Base-by-base conservation (phyloP, 768 basidiomycete genomes). In the Leucocoprinus birnbaumii region DNA sequence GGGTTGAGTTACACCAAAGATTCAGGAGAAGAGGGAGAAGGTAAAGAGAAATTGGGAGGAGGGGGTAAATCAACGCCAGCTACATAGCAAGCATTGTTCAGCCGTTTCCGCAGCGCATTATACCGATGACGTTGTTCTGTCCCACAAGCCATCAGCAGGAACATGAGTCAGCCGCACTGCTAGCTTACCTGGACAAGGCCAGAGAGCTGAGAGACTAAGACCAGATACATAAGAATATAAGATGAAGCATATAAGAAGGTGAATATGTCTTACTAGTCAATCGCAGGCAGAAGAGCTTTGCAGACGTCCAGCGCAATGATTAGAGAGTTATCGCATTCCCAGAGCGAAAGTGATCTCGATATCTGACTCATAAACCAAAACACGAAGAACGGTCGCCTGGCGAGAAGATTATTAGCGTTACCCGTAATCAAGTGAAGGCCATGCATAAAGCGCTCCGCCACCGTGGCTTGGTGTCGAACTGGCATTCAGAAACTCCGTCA, bases 291-390 rank as follows among this genome's bases (percentile, higher is more conserved):
- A n/a, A 89, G 70, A 8, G 80, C 75, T 61, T 79, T 80, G 57
- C 82, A 80, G 43, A 85, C 80, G 31, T 86, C 82, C 58, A 89
- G 71, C 1, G 86, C 85, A 37, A 85, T 68, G 14, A 71, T 75
- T 59, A 88, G 64, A 1, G 79, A 74, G 49, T 77, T 72, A 62
- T 89, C 86, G 55, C 74, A 76, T 58, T 80, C 73, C 83, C 84
- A 89, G 51, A 89, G 67, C 7, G 71, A 71, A 53, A 89, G 62
- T 3, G 80, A 80, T 84, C 82, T 77, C 63, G 72, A 75, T 51
- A 89, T 78, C 67, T 88, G 85, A 19, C 78, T 77, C 84, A 87
- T 85, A 63, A 89, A 87, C 86, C 86, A 89, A 65, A 86, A 86
- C 21, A 82, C 73, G 63, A 82, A 86, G 64, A 85, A 86, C 9